These are phyloP conservation scores for Jaminaea rosea DNA, from an alignment of 1,284 basidiomycete species.

Conservation along the genomic window DNA sequence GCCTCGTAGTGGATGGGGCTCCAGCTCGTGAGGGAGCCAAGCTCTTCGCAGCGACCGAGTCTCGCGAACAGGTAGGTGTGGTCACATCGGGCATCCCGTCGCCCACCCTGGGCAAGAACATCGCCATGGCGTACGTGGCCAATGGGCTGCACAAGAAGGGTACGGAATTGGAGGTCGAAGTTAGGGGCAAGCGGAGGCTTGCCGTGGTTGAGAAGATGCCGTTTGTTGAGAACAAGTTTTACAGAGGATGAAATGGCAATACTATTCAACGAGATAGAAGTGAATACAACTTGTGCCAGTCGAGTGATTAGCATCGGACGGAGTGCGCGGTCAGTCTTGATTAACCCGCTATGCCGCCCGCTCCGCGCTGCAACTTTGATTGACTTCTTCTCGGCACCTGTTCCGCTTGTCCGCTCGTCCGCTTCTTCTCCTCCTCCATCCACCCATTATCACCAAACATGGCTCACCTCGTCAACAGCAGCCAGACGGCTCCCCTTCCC, in stretches of 20 bases:
- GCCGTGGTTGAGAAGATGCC: slow-evolving; percentile 70
- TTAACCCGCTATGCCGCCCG: too few relatives aligned
- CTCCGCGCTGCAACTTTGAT: too few relatives aligned
- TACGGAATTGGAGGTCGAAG: slow-evolving; percentile 68
- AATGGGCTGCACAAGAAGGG: slow-evolving; percentile 81
- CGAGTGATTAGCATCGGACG: too few relatives aligned
- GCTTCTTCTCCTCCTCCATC: too few relatives aligned
- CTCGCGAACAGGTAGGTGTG: slow-evolving; percentile 48
- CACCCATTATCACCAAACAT: too few relatives aligned
- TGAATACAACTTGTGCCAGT: too few relatives aligned
- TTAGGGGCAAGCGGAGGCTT: slow-evolving; percentile 63
- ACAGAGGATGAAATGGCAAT: slow-evolving; percentile 33
- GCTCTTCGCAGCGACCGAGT: slow-evolving; percentile 61
- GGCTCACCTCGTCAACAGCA: not conserved
- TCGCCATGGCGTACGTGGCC: slow-evolving; percentile 86
- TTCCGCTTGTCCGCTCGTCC: too few relatives aligned
- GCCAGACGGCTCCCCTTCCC: not conserved
- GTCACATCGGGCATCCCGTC: slow-evolving; percentile 94
- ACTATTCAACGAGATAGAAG: too few relatives aligned
- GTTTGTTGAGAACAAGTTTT: slow-evolving; percentile 54
- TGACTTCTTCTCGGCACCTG: too few relatives aligned
- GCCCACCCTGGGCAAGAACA: slow-evolving; percentile 78
- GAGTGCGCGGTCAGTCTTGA: too few relatives aligned
- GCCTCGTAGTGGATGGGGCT: slow-evolving; percentile 67
- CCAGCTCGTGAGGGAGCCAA: slow-evolving; percentile 77